These are phyloP conservation scores for Aspergillus brasiliensis DNA, from an alignment of 2,329 filamentous ascomycete genomes.

Conservation along the genomic window DNA sequence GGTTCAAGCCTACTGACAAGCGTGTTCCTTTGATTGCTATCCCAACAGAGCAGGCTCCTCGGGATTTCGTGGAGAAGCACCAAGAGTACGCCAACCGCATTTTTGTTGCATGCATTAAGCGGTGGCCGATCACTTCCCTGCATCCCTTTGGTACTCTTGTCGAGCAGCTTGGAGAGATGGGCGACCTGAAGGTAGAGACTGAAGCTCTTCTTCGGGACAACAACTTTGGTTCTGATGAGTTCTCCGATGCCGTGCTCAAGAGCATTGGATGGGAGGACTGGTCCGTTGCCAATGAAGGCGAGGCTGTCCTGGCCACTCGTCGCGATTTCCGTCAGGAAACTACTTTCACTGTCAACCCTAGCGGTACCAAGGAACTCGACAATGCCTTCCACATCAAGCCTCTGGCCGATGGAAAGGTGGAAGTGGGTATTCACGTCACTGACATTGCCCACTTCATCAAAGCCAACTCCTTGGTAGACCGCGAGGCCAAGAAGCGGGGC, in stretches of 20 bases:
- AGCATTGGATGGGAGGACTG: conserved; percentile 92
- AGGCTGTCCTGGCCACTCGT: conserved; percentile 70
- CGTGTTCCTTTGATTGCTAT: conserved; percentile 97
- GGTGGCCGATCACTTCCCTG: conserved; percentile 99
- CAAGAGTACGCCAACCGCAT: conserved; percentile 97
- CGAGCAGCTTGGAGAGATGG: conserved; percentile 96
- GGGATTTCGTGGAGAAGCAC: conserved; percentile 98
- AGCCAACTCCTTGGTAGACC: conserved; percentile 89
- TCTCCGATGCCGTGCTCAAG: conserved; percentile 92
- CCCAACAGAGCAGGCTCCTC: conserved; percentile 93
- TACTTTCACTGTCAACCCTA: conserved; percentile 89
- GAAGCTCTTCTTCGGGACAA: conserved; percentile 96
- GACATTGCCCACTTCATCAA: conserved; percentile 98
- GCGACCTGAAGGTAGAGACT: conserved; percentile 94
- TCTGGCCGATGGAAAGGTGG: conserved; percentile 78
- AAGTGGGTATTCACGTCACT: conserved; percentile 92
- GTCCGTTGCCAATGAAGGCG: conserved; percentile 81
- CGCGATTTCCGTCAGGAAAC: conserved; percentile 89
- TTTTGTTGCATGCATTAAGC: conserved; percentile 98
- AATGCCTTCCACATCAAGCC: conserved; percentile 92
- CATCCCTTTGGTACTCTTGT: conserved; percentile 98
- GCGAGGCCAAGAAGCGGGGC: conserved; percentile 96
- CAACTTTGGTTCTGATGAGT: conserved; percentile 97
- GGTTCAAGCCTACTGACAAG: conserved; percentile 99
- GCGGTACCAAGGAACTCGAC: conserved; percentile 83